phyloP scores from a whole-genome alignment of 345 rosid genomes.

The Aethionema arabicum region DNA sequence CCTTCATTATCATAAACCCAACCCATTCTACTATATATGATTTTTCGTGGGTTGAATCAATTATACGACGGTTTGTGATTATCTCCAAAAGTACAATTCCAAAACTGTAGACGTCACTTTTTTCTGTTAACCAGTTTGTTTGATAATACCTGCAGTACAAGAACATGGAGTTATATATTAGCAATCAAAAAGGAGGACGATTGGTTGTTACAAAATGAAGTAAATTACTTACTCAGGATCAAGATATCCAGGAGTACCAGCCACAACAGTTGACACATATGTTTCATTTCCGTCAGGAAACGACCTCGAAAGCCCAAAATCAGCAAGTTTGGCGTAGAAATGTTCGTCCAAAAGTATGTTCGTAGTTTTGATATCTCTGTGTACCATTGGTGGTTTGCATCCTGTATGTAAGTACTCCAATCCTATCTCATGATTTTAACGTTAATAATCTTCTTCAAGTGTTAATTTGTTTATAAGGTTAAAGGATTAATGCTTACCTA shows the following conservation, averaged over 20 bases:
- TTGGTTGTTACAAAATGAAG: background rate
- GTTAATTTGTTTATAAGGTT: background rate
- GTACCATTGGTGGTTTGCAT: constrained; percentile 46
- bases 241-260: constrained; percentile 42
- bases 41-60: constrained; percentile 18
- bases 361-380: constrained; percentile 44
- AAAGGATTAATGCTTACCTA: constrained; percentile 28
- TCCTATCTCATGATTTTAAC: constrained; percentile 27
- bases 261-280: constrained; percentile 32
- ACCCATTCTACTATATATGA: constrained; percentile 31
- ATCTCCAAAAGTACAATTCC: constrained; percentile 45
- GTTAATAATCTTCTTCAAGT: background rate
- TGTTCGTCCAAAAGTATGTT: constrained; percentile 44
- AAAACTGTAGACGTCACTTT: constrained; percentile 50
- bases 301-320: constrained; percentile 47
- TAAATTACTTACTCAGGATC: constrained; percentile 44
- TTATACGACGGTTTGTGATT: constrained; percentile 39
- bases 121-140: constrained; percentile 38
- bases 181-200: background rate
- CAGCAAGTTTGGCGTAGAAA: constrained; percentile 43
- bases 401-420: constrained; percentile 47
- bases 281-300: constrained; percentile 31
- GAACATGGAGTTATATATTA: background rate
- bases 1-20: constrained; percentile 15
- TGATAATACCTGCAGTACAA: constrained; percentile 33